Evolutionary conservation across 129 eudicot species (phyloP).

Genomic region (Flaveria ramosissima): DNA sequence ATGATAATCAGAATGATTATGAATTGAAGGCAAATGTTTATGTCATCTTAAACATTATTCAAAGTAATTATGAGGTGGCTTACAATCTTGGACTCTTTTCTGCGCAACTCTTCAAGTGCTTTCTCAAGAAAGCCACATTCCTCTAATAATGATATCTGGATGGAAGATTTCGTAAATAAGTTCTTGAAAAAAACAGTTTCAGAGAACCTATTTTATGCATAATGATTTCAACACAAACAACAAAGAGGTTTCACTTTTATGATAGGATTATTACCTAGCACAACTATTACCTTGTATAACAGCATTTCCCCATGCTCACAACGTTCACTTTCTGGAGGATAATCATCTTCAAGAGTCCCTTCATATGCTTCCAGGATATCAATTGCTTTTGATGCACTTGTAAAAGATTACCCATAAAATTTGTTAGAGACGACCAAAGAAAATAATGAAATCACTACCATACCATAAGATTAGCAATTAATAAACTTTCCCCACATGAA

Average conservation of each 20-base stretch:
- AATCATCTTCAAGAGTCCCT: slow-evolving; percentile 94
- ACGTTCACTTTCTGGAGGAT: slow-evolving; percentile 93
- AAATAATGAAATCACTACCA: not conserved
- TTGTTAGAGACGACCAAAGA: not conserved
- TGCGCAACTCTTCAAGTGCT: slow-evolving; percentile 84
- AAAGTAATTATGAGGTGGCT: slow-evolving; percentile 32
- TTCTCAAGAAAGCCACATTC: slow-evolving; percentile 75
- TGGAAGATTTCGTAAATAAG: not conserved
- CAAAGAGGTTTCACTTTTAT: not conserved
- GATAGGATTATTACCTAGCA: slow-evolving; percentile 29
- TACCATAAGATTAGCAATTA: not conserved
- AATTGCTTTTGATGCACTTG: slow-evolving; percentile 89
- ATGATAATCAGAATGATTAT: slow-evolving; percentile 5
- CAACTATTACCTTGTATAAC: slow-evolving; percentile 71
- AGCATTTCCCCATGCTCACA: slow-evolving; percentile 98
- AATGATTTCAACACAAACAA: not conserved
- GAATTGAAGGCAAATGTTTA: slow-evolving; percentile 7
- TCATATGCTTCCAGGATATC: slow-evolving; percentile 99
- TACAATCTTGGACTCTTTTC: slow-evolving; percentile 77
- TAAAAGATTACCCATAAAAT: slow-evolving; percentile 18
- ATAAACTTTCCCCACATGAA: not conserved
- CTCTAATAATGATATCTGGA: slow-evolving; percentile 82
- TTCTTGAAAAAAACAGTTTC: not conserved
- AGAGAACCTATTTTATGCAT: not conserved
- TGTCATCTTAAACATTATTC: slow-evolving; percentile 19